Percentiles rank a stretch among this genome's conserved stretches.
Evolutionary conservation across 225 moss, liverwort and hornwort species (phyloP).

Genomic region (Polytrichum formosum): DNA sequence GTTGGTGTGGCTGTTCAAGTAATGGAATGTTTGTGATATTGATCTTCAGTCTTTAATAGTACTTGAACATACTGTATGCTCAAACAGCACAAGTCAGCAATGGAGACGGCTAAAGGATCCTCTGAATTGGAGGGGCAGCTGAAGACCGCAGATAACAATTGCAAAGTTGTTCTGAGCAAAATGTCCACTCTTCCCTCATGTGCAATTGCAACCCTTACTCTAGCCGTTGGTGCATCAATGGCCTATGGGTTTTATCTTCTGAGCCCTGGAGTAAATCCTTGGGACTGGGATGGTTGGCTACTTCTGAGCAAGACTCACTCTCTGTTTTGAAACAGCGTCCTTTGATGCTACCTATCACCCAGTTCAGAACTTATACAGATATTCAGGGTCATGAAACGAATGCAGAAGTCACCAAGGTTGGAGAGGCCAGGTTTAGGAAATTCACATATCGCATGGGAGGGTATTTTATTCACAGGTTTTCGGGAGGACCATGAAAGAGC

Average conservation of each 20-base stretch:
- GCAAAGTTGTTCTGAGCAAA: constrained; percentile 71
- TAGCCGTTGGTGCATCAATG: constrained; percentile 44
- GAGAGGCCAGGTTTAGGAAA: background rate
- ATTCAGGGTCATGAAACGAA: no score
- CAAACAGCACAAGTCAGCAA: constrained; percentile 58
- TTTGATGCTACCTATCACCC: background rate
- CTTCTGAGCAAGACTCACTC: constrained; percentile 90
- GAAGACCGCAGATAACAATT: constrained; percentile 66
- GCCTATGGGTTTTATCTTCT: constrained; percentile 79
- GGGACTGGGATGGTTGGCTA: constrained; percentile 92
- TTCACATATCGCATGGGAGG: background rate
- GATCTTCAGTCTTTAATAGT: no score
- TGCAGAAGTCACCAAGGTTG: background rate
- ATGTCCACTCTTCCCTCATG: constrained; percentile 62
- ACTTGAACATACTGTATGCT: background rate
- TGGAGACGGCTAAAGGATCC: constrained; percentile 46
- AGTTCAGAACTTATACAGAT: no score
- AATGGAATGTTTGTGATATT: no score
- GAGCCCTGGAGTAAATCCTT: constrained; percentile 79
- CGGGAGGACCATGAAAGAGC: background rate
- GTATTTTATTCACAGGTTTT: background rate
- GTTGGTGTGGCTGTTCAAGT: no score
- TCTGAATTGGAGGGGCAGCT: constrained; percentile 51
- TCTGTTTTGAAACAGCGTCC: constrained; percentile 1
- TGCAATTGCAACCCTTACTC: constrained; percentile 50